Evolutionary conservation across 768 basidiomycete genomes (phyloP).

Genomic region (Krasilnikovozyma curviuscula): DNA sequence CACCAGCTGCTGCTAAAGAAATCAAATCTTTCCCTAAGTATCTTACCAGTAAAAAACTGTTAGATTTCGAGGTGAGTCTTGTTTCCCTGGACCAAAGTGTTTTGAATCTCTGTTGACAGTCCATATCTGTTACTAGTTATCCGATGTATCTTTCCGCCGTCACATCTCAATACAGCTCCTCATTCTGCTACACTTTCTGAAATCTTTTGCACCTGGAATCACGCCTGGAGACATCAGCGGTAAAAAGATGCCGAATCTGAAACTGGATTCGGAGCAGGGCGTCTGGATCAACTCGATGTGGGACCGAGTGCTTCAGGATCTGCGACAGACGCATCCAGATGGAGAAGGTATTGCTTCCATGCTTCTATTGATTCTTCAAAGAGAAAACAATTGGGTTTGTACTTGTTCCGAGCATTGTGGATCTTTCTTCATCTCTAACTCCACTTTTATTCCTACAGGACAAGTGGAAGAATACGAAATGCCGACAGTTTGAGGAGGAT

Average conservation of each 20-base stretch:
- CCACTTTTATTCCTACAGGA: not conserved
- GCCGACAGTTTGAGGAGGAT: no score
- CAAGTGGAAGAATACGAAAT: no score
- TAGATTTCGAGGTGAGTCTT: slow-evolving; percentile 61
- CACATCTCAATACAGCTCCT: slow-evolving; percentile 62
- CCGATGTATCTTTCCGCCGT: slow-evolving; percentile 79
- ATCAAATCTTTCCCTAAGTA: slow-evolving; percentile 86
- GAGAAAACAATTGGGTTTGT: slow-evolving; percentile 10
- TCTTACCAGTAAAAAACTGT: slow-evolving; percentile 64
- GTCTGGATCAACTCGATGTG: not conserved
- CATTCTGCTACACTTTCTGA: slow-evolving; percentile 19
- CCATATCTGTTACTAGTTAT: slow-evolving; percentile 35
- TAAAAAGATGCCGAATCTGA: not conserved
- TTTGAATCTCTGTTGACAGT: not conserved
- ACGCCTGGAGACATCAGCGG: not conserved
- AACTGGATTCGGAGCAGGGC: not conserved
- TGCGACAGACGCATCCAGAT: slow-evolving; percentile 1
- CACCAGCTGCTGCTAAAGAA: slow-evolving; percentile 25
- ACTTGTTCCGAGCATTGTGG: not conserved
- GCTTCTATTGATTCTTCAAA: not conserved
- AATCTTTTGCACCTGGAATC: not conserved
- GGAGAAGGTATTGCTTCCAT: slow-evolving; percentile 2
- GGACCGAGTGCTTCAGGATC: not conserved
- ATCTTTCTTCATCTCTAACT: not conserved
- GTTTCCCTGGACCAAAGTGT: not conserved